Evolutionary conservation across 208 protist genomes (phyloP), one percentile per base, ranked within the genome.

Genomic region (Vickermania ingenoplastis): DNA sequence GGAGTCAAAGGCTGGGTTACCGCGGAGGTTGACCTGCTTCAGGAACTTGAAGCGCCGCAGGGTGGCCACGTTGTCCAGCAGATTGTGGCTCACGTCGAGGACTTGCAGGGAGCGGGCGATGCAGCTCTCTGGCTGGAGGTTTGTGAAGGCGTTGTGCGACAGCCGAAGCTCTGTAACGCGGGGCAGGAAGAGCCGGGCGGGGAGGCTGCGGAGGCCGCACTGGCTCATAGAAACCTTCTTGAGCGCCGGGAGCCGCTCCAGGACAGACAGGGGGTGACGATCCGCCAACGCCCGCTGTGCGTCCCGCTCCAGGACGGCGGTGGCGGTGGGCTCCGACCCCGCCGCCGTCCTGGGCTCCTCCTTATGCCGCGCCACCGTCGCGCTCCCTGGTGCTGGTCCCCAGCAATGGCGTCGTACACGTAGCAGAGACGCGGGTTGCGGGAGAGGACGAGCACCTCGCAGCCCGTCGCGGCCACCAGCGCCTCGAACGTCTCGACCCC

Each of bases 31-130:
- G 31, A 94, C 53, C 61, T 89, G 74, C 31, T 70, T 58, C 55
- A 94, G 60, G 57, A 76, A 94, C 24, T 61, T 71, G 65, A 81
- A 94, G 28, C 88, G 83, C 4, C 88, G 83, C 66, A 94, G 63
- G 23, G 83, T 84, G 13, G 61, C 53, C 5, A 86, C 55, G 11
- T 73, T 59, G 0, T 57, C 30, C 26, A 94, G 61, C 11, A 65
- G 30, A 48, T 91, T 94, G 71, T 82, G 65, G 65, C 78, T 86
- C 26, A 94, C 77, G 59, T 94, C 88, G 7, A 94, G 69, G 31
- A 90, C 86, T 50, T 91, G 78, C 52, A 94, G 50, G 0, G 88
- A 94, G 53, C 83, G 81, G 29, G 87, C 63, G 26, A 94, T 83
- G 31, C 89, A 79, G 27, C 88, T 82, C 24, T 91, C 81, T 17